phyloP scores from a whole-genome alignment of 2,329 filamentous ascomycete genomes.

The Sordariomycetes sp. region DNA sequence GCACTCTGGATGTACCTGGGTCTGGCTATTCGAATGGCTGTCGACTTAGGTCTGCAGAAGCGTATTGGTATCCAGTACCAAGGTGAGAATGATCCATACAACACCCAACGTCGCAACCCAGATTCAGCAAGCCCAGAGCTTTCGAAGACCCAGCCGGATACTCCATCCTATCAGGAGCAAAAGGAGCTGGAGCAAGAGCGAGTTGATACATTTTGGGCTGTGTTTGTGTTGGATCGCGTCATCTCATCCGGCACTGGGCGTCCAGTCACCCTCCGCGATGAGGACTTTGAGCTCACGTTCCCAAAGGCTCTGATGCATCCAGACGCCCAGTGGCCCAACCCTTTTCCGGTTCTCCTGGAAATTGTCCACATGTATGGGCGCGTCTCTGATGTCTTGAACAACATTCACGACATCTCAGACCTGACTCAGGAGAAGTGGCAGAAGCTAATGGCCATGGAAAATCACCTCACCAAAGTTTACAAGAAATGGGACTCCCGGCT shows the following conservation, averaged over 20 bases:
- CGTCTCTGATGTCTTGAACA: constrained; percentile 77
- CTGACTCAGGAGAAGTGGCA: constrained; percentile 67
- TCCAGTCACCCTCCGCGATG: constrained; percentile 73
- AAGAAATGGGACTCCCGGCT: constrained; percentile 66
- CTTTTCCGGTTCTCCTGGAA: constrained; percentile 71
- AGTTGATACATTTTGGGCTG: constrained; percentile 82
- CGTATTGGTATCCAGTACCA: constrained; percentile 62
- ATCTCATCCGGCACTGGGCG: constrained; percentile 83
- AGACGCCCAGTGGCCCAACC: constrained; percentile 60
- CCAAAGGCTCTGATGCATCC: constrained; percentile 41
- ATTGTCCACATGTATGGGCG: constrained; percentile 82
- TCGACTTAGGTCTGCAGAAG: constrained; percentile 75
- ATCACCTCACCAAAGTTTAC: constrained; percentile 62
- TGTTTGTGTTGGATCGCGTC: constrained; percentile 79
- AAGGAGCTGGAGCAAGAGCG: constrained; percentile 69
- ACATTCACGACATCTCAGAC: constrained; percentile 64
- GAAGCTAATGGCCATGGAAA: constrained; percentile 68
- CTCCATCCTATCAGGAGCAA: constrained; percentile 40
- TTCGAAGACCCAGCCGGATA: constrained; percentile 30
- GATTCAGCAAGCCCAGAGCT: constrained; percentile 24
- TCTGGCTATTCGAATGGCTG: constrained; percentile 74
- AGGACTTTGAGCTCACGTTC: constrained; percentile 75
- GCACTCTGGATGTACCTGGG: constrained; percentile 92
- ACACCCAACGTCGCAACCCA: constrained; percentile 31
- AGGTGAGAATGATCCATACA: constrained; percentile 38